Conservation (phyloP, 2,329 filamentous ascomycete genomes). For the Daldinia sp. region DNA sequence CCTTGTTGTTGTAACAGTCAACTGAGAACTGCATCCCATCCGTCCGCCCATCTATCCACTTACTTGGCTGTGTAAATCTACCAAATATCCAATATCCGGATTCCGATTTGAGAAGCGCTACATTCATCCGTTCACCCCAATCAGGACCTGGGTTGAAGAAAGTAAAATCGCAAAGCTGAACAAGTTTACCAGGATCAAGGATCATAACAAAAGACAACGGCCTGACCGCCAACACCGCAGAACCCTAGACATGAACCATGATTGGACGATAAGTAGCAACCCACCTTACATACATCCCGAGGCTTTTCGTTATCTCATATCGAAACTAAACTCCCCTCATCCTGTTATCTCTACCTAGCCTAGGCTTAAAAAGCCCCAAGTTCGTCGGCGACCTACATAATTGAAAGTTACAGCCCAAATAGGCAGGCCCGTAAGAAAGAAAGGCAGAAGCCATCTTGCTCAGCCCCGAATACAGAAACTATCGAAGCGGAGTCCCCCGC, state of each 20-base stretch:
- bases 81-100: background rate
- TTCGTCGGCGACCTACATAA: slow-evolving; percentile 18
- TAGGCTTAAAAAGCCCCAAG: background rate
- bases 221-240: background rate
- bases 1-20: background rate
- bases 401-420: slow-evolving; percentile 22
- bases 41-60: background rate
- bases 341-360: slow-evolving; percentile 1
- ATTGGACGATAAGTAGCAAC: slow-evolving; percentile 8
- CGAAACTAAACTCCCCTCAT: background rate
- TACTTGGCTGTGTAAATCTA: background rate
- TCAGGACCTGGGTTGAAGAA: slow-evolving; percentile 1
- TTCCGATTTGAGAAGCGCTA: background rate
- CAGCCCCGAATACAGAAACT: slow-evolving; percentile 29
- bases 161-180: background rate
- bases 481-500: slow-evolving; percentile 36
- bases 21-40: background rate
- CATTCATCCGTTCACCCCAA: background rate
- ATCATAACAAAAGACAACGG: background rate
- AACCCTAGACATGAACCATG: background rate
- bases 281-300: slow-evolving; percentile 1
- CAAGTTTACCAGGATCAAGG: slow-evolving; percentile 5
- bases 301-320: slow-evolving; percentile 1
- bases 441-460: slow-evolving; percentile 24
- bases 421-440: slow-evolving; percentile 24